Evolutionary conservation across 1,284 basidiomycete genomes (phyloP).

Genomic region (Neolentinus lepideus): DNA sequence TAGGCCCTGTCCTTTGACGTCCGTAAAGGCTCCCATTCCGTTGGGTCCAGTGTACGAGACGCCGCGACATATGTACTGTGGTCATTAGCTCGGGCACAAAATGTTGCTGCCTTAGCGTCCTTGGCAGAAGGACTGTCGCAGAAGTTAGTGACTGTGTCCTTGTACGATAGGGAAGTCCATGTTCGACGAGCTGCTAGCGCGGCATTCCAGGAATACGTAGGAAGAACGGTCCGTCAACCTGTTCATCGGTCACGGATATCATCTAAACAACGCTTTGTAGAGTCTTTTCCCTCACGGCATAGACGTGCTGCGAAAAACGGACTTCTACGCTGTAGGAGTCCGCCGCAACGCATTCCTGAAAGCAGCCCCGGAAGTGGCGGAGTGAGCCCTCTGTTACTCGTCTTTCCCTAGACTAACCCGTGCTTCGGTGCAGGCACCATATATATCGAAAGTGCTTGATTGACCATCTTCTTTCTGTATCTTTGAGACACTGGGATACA

Average conservation of each 20-base stretch:
- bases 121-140: constrained; percentile 64
- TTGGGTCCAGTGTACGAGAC: constrained; percentile 93
- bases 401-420: constrained; percentile 3
- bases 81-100: constrained; percentile 83
- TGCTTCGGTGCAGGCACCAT: constrained; percentile 35
- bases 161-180: constrained; percentile 91
- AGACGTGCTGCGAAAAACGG: constrained; percentile 84
- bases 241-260: neutral
- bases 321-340: constrained; percentile 92
- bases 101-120: constrained; percentile 50
- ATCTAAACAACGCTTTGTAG: constrained; percentile 21
- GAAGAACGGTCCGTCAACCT: constrained; percentile 65
- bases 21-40: constrained; percentile 84
- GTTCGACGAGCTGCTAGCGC: constrained; percentile 97
- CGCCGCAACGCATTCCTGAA: constrained; percentile 78
- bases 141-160: constrained; percentile 68
- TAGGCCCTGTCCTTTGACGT: constrained; percentile 92
- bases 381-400: constrained; percentile 39
- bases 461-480: constrained; percentile 70
- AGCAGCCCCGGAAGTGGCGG: constrained; percentile 82
- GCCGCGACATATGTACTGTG: constrained; percentile 93
- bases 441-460: constrained; percentile 72
- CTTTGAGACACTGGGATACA: constrained; percentile 87
- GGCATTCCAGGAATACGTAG: constrained; percentile 96
- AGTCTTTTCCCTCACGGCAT: constrained; percentile 90